Base-by-base conservation (phyloP, 768 basidiomycete genomes). In the Suillus brevipes region DNA sequence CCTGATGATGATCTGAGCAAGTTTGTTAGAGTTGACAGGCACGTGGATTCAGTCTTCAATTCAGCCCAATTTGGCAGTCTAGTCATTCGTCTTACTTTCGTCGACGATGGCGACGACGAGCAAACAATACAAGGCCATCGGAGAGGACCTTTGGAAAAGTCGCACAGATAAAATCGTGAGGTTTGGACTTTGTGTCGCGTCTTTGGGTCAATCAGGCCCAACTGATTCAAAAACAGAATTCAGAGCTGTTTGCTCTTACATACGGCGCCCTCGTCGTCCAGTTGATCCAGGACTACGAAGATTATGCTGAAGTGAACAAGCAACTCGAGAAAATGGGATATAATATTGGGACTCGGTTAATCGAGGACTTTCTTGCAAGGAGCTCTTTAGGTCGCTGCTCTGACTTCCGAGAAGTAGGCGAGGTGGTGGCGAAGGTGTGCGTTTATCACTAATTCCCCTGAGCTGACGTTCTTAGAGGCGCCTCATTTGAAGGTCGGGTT, bases 271-370 rank as follows among this genome's bases (percentile, higher is more conserved):
- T 99, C 60, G 97, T 99, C 57, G 95, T 99, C 40, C 97, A 99
- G 79, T 86, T 99, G 66, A 95, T 99, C 67, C 97, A 99, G 74
- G 97, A 99, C 78, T 99, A 98, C 73, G 97, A 99, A 73, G 96
- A 99, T 81, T 99, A 97, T 74, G 85, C 84, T 16, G 94, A 97
- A 75, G 92, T 94, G 67, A 94, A 94, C 78, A 96, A 94, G 76
- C 96, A 99, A 76, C 89, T 99, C 3, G 97, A 99, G 72, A 97
- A 95, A 81, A 99, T 98, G 97, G 97, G 97, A 4, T 98, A 97
- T 78, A 97, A 96, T 74, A 99, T 99, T 65, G 97, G 97, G 34
- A 97, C 90, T 28, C 84, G 97, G 45, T 80, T 99, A 62, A 97
- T 99, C 64, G 97, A 99, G 74, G 97, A 99, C 74, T 97, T 99